A percentile compares a stretch with the other conserved stretches of the same genome.
Evolutionary conservation across 805 yeast species (phyloP).

Genomic region (Pichia cephalocereana): DNA sequence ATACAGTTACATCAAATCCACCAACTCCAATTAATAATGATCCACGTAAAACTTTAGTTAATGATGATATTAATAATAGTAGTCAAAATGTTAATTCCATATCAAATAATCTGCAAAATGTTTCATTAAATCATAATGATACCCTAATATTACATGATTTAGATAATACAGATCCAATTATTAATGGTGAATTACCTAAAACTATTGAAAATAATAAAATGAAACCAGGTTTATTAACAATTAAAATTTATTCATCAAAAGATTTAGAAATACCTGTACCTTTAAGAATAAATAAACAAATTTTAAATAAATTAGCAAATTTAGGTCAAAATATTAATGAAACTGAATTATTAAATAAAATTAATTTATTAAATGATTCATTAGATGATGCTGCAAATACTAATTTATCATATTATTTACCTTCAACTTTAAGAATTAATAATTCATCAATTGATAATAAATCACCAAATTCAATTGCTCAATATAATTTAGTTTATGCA

Average conservation of each 20-base stretch:
- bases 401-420: constrained; percentile 30
- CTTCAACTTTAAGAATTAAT: constrained; percentile 31
- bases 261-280: constrained; percentile 64
- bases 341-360: constrained; percentile 24
- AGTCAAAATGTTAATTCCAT: too few species aligned
- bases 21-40: constrained; percentile 4
- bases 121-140: too few species aligned
- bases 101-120: too few species aligned
- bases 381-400: constrained; percentile 21
- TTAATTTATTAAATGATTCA: constrained; percentile 23
- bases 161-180: constrained; percentile 26
- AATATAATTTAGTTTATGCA: constrained; percentile 53
- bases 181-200: constrained; percentile 15
- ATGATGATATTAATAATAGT: neutral
- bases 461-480: constrained; percentile 43
- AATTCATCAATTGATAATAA: constrained; percentile 2
- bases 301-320: constrained; percentile 55
- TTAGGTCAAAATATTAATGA: constrained; percentile 38
- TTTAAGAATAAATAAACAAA: constrained; percentile 53
- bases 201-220: constrained; percentile 5
- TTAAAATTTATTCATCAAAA: constrained; percentile 65
- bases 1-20: constrained; percentile 9
- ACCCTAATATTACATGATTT: constrained; percentile 7
- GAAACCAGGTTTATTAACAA: constrained; percentile 66
- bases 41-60: constrained; percentile 3